Base-by-base conservation (phyloP, 345 rosid species). In the Jatropha curcas region DNA sequence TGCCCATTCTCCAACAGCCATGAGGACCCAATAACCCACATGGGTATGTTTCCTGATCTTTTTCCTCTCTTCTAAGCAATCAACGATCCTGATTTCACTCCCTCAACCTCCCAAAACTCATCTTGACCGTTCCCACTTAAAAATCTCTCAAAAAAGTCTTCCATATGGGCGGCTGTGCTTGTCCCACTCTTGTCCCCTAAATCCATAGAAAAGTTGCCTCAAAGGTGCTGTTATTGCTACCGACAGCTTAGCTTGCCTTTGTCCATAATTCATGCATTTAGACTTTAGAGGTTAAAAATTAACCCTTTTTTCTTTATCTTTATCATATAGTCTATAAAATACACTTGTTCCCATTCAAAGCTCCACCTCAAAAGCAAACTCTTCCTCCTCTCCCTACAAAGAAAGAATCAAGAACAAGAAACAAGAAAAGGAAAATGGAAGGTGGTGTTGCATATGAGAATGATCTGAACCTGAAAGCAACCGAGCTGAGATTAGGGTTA, bases 401-500 rank as follows among this genome's bases (percentile, higher is more conserved):
- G 22, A 7, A 16, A 48, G 20, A 1, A 48, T 8, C 10, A 9
- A 22, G 11, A 9, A 22, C 31, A 55, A 27, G 14, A 25, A n/a
- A 56, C 14, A 25, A 56, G 12, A 56, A 55, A 8, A 14, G 25
- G 48, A 71, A 78, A 57, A 87, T 88, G 88, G 86, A 75, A 73
- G 75, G 52, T 34, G 69, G 30, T 64, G 80, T 80, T 75, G 81
- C 74, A 2, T 83, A 72, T 65, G 82, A 87, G 81, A 84, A 80
- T 75, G 93, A 82, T 75, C 86, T 89, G 55, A 89, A 90, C 82
- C 83, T 92, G 43, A 87, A 85, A 85, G 98, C 88, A 6, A 94
- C 98, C 6, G 97, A 94, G 85, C 91, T 94, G 4, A 84, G 97
- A 69, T 82, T 95, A 65, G 98, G 98, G 41, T 80, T 91, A 77